Conservation (phyloP, 2,329 filamentous ascomycete genomes). For the Bipolaris sorokiniana region DNA sequence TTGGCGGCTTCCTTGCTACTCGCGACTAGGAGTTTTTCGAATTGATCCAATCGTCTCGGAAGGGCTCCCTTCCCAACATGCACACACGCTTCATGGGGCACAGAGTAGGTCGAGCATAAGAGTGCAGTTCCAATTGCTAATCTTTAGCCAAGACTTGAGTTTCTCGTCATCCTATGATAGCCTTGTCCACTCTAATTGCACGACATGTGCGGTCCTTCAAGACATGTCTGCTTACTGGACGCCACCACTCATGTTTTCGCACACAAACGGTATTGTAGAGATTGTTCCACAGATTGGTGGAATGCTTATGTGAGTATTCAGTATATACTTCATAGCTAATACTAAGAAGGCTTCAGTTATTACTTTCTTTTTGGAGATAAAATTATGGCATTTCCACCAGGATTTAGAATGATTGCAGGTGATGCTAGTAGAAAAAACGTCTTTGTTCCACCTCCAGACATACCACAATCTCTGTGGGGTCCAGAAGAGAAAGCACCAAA, state of each 20-base stretch:
- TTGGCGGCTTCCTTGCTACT: conserved; percentile 88
- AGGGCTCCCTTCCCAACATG: conserved; percentile 66
- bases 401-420: conserved; percentile 84
- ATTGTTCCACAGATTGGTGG: conserved; percentile 78
- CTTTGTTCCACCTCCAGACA: conserved; percentile 43
- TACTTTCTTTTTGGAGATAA: conserved; percentile 73
- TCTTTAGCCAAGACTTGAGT: conserved; percentile 26
- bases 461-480: conserved; percentile 10
- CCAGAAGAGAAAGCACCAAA: conserved; percentile 14
- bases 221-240: conserved; percentile 90
- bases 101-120: conserved; percentile 61
- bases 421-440: conserved; percentile 72
- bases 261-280: conserved; percentile 69
- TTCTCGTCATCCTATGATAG: conserved; percentile 2
- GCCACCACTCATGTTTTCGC: conserved; percentile 77
- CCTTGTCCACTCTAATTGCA: conserved; percentile 69
- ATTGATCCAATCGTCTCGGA: conserved; percentile 78
- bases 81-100: conserved; percentile 68
- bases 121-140: conserved; percentile 35
- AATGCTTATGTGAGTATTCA: conserved; percentile 77
- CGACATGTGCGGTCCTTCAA: conserved; percentile 78
- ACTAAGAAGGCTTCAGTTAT: conserved; percentile 62
- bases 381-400: conserved; percentile 74
- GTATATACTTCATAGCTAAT: conserved; percentile 15
- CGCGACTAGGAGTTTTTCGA: conserved; percentile 70